Percentiles rank a stretch among this genome's conserved stretches.
These are phyloP conservation scores for Pseudogymnoascus destructans DNA, from an alignment of 2,329 filamentous ascomycete species.

Conservation along the genomic window DNA sequence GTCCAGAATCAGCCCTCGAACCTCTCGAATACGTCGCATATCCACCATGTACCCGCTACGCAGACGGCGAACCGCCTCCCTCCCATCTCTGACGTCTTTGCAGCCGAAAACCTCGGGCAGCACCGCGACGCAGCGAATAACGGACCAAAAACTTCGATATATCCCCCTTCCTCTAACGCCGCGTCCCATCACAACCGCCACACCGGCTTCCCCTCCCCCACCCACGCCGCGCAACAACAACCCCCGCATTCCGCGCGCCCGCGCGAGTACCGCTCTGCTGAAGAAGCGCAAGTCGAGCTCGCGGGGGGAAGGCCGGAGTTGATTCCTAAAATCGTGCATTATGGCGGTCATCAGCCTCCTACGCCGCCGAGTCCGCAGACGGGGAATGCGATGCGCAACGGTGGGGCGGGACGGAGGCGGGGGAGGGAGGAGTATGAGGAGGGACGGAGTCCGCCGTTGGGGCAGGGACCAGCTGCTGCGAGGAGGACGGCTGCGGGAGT, in stretches of 20 bases:
- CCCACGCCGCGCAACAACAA: constrained; percentile 46
- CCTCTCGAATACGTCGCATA: constrained; percentile 72
- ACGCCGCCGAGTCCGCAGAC: constrained; percentile 54
- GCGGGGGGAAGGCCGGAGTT: constrained; percentile 86
- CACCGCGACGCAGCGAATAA: constrained; percentile 35
- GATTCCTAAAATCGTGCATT: constrained; percentile 86
- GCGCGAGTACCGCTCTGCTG: constrained; percentile 86
- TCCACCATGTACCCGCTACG: constrained; percentile 75
- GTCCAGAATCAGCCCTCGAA: constrained; percentile 71
- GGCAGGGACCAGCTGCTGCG: constrained; percentile 51
- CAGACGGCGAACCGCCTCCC: constrained; percentile 88
- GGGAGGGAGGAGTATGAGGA: constrained; percentile 88
- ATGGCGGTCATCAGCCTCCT: constrained; percentile 84
- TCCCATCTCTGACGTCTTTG: constrained; percentile 89
- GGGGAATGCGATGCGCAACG: constrained; percentile 27
- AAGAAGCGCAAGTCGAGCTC: constrained; percentile 84
- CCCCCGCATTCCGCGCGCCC: constrained; percentile 47
- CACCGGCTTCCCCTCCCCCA: constrained; percentile 59
- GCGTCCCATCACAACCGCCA: constrained; percentile 48
- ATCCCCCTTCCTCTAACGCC: constrained; percentile 19
- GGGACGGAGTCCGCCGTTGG: constrained; percentile 72
- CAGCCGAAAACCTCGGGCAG: constrained; percentile 54
- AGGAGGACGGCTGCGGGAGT: constrained; percentile 31
- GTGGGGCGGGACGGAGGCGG: constrained; percentile 56
- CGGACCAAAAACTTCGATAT: constrained; percentile 9